Conservation (phyloP, 1,284 basidiomycete species). For the Boletus mariae region DNA sequence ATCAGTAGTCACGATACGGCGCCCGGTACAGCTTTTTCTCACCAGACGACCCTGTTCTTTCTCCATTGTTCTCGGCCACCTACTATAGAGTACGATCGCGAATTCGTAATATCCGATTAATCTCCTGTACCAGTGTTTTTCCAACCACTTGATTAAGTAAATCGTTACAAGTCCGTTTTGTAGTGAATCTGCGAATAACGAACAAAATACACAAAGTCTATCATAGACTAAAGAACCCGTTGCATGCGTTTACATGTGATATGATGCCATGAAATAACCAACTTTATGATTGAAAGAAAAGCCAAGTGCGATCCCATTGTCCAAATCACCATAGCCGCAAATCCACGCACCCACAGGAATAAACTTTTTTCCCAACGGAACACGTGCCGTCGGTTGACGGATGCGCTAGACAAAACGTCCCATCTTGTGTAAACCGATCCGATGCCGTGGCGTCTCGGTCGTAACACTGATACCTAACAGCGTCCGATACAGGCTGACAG, state of each 20-base stretch:
- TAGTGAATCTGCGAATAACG: background rate
- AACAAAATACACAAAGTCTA: conserved; percentile 21
- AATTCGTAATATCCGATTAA: conserved; percentile 9
- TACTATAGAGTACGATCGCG: background rate
- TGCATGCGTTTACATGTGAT: conserved; percentile 28
- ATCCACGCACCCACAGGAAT: conserved; percentile 17
- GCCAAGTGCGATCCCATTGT: background rate
- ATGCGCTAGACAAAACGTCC: conserved; percentile 9
- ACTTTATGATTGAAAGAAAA: conserved; percentile 1
- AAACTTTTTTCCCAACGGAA: conserved; percentile 18
- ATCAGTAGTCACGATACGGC: conserved; percentile 7
- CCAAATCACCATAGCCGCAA: no score
- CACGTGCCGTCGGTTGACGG: conserved; percentile 9
- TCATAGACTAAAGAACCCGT: conserved; percentile 11
- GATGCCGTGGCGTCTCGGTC: background rate
- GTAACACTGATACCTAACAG: conserved; percentile 29
- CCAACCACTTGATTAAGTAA: conserved; percentile 2
- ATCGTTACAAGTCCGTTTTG: background rate
- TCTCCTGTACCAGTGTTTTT: conserved; percentile 10
- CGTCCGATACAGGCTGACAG: conserved; percentile 34
- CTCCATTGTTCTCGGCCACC: conserved; percentile 5
- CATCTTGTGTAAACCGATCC: conserved; percentile 3
- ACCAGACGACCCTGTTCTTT: conserved; percentile 17
- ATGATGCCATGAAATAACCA: conserved; percentile 24
- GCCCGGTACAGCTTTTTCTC: conserved; percentile 5